Conservation (phyloP, 2,329 filamentous ascomycete genomes). For the Beauveria caledonica region DNA sequence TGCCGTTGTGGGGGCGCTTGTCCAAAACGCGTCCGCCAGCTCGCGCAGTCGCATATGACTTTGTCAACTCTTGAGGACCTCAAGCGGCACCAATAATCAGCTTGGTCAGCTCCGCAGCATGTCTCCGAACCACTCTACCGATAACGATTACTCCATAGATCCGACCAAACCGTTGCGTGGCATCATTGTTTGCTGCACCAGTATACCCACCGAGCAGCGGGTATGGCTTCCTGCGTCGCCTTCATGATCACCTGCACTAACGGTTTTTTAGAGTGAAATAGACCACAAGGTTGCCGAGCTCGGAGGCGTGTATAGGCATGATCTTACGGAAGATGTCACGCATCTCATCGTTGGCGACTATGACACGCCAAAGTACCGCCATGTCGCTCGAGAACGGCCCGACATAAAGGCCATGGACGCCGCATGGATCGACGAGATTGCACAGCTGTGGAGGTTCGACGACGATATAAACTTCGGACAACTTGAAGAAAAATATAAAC, state of each 20-base stretch:
- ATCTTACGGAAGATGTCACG: constrained; percentile 92
- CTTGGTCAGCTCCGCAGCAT: constrained; percentile 18
- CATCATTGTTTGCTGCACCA: constrained; percentile 80
- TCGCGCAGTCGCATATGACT: background rate
- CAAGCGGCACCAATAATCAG: background rate
- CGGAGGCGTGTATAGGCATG: constrained; percentile 79
- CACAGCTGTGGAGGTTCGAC: constrained; percentile 72
- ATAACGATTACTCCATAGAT: constrained; percentile 35
- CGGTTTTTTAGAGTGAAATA: constrained; percentile 39
- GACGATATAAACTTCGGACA: constrained; percentile 64
- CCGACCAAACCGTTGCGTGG: constrained; percentile 58
- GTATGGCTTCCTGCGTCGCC: constrained; percentile 37
- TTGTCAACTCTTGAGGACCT: background rate
- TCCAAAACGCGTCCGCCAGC: background rate
- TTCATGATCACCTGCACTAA: background rate
- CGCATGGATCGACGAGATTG: constrained; percentile 77
- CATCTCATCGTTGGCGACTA: constrained; percentile 88
- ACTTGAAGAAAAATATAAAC: constrained; percentile 58
- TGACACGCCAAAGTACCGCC: constrained; percentile 88
- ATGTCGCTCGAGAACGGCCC: constrained; percentile 80
- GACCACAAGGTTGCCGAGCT: constrained; percentile 64
- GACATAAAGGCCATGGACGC: constrained; percentile 77
- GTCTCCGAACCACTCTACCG: constrained; percentile 16
- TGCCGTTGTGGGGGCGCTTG: background rate
- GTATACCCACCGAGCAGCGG: constrained; percentile 68